phyloP scores from a whole-genome alignment of 441 rosid genomes.

The Corymbia calophylla region DNA sequence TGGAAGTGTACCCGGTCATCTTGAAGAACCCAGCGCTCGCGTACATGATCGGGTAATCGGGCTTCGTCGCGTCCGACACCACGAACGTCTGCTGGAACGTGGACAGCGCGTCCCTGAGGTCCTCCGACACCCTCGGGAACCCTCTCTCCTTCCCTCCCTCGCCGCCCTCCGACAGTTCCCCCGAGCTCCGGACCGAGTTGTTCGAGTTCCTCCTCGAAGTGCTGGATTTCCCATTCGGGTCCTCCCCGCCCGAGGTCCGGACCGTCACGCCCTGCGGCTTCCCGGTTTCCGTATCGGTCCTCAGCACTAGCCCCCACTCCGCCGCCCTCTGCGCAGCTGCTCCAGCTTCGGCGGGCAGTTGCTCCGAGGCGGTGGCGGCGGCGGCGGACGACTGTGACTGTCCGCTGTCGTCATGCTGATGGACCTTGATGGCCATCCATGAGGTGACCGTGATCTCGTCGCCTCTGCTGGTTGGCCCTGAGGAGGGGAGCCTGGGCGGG shows the following conservation, averaged over 20 bases:
- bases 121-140: conserved; percentile 76
- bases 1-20: conserved; percentile 94
- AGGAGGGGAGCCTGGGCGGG: conserved; percentile 1
- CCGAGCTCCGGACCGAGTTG: conserved; percentile 72
- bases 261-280: conserved; percentile 73
- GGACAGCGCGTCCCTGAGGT: conserved; percentile 68
- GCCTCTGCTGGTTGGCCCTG: conserved; percentile 18
- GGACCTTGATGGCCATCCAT: conserved; percentile 80
- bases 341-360: conserved; percentile 29
- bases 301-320: conserved; percentile 89
- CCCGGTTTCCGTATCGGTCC: conserved; percentile 80
- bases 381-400: not conserved
- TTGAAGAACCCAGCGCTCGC: conserved; percentile 97
- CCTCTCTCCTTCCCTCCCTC: conserved; percentile 44
- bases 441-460: conserved; percentile 59
- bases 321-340: conserved; percentile 85
- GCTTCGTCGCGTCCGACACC: conserved; percentile 92
- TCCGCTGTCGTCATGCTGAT: not conserved
- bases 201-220: conserved; percentile 52
- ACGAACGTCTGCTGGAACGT: conserved; percentile 93
- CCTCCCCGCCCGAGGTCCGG: conserved; percentile 76
- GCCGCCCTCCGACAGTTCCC: conserved; percentile 52
- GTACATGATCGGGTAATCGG: conserved; percentile 80
- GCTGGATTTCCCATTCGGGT: conserved; percentile 21
- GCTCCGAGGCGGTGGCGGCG: not conserved